Base-by-base conservation (phyloP, 352 stramenopile species). In the Achlya hypogyna region DNA sequence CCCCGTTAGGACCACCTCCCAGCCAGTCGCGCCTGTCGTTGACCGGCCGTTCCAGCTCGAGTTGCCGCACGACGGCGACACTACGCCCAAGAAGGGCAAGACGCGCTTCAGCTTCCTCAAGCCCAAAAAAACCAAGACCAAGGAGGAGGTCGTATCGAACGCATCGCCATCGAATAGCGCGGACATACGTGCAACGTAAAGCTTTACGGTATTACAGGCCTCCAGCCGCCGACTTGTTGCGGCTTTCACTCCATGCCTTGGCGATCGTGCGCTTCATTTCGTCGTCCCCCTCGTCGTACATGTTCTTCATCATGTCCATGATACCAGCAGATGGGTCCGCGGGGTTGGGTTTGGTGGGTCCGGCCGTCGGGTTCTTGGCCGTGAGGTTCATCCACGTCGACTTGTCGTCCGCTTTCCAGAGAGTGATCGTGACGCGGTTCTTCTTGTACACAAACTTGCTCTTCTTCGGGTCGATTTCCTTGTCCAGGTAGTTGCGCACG, bases 251-350 rank as follows among this genome's bases (percentile, higher is more conserved):
- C 86, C 85, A 94, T n/a, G 87, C 87, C 72, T 95, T 89, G 58
- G 85, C 86, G 53, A 95, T 95, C 49, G 87, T 93, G 56, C 83
- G 78, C 79, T 94, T 95, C 86, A 94, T 92, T 27, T 95, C 81
- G 25, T 91, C 86, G 69, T 95, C 87, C 16, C 86, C 87, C 69
- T 89, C 79, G 9, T 92, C 84, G 71, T 94, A 95, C 86, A 94
- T 94, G 69, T 94, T 89, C 84, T 93, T 90, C 86, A 95, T 95
- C 84, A 95, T 92, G 65, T 94, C 86, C 87, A 95, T 93, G 76
- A 95, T 93, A 32, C 87, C 85, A 4, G 87, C 81, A 5, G 78
- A 34, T 1, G 87, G 87, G 70, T 95, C 87, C 32, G 65, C 79
- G n/a, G 74, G 65, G 52, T 75, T 76, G 23, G 77, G 63, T 40